Base-by-base conservation (phyloP, 1,284 basidiomycete species). In the Fomitopsis pinicola region DNA sequence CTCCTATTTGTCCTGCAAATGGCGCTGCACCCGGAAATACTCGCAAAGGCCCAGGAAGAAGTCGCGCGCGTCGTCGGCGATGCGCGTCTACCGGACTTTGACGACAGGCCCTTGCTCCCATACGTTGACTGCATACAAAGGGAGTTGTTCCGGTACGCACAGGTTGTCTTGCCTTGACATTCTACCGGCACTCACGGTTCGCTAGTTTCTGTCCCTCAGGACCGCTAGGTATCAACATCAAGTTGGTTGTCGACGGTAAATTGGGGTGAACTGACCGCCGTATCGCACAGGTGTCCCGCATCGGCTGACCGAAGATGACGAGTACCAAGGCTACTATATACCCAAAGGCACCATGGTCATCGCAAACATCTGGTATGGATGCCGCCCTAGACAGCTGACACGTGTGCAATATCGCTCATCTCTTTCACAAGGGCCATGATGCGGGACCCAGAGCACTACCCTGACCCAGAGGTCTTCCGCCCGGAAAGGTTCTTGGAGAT, bases 11-110 rank as follows among this genome's bases (percentile, higher is more conserved):
- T 82, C 26, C 73, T 84, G 26, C 77, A 80, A 4, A 82, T 84
- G 81, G 71, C 78, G 36, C 72, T 80, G 52, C 72, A 83, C 68
- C 84, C 85, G 1, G 72, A 78, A 4, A 79, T 79, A 2, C 76
- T 80, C 63, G 71, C 70, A 66, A 82, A 80, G 69, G 80, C 80
- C 2, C 84, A 85, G 42, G 35, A 12, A 14, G 42, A 44, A 40
- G 40, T 57, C 2, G 44, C 26, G 14, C 42, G 57, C 15, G 79
- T 84, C 4, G 71, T 82, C 59, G 82, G 83, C 26, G 67, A 55
- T 33, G 71, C 75, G 48, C 74, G 80, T 19, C 74, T 85, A 33
- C 81, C 82, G 15, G 77, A 69, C 42, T 67, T 80, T 50, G 75
- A 79, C 14, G 83, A 85, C 70, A 72, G 80, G 59, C 71, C 75